Base-by-base conservation (phyloP, 1,139 yeast species). In the Groenewaldozyma auringiensis region DNA sequence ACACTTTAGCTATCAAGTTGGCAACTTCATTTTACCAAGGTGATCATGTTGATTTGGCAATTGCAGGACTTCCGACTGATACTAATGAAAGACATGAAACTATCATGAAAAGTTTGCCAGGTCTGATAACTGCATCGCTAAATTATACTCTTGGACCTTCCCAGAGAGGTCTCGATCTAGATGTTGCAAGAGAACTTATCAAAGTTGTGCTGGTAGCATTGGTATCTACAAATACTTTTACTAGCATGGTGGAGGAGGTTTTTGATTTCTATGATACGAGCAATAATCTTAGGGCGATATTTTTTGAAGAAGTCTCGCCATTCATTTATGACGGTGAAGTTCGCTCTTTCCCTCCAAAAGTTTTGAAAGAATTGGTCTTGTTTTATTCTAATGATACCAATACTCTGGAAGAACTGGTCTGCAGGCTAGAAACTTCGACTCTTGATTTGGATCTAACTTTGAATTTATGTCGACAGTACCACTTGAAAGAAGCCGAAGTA, bases 401-500 rank as follows among this genome's bases (percentile, higher is more conserved):
- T 2, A 59, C 67, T 1, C 67, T 87, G 18, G 86, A 86, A 39
- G 80, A 80, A 48, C 60, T 87, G 21, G 66, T 87, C 14, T 81
- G 94, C 54, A 64, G 77, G 9, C 62, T 87, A 21, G 87, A 86
- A 56, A 71, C 83, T 11, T 54, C 66, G 2, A 70, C 78, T n/a
- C 69, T 88, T 48, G 95, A 88, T 59, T 72, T 87, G 39, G 94
- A 88, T 62, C 62, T 81, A 27, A 78, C 92, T 0, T 69, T 84
- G 22, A 68, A 70, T 4, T 65, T 85, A 29, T 83, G 94, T 59
- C 66, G 67, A 25, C 58, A 72, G 48, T 67, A 80, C 53, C 66
- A 72, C 11, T 66, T 86, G 6, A 66, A 70, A 32, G 92, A 83
- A 45, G 75, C 85, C 29, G 65, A 76, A 42, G 72, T 79, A 0